Evolutionary conservation across 2,329 filamentous ascomycete species (phyloP).

Genomic region (Xylaria sp.): DNA sequence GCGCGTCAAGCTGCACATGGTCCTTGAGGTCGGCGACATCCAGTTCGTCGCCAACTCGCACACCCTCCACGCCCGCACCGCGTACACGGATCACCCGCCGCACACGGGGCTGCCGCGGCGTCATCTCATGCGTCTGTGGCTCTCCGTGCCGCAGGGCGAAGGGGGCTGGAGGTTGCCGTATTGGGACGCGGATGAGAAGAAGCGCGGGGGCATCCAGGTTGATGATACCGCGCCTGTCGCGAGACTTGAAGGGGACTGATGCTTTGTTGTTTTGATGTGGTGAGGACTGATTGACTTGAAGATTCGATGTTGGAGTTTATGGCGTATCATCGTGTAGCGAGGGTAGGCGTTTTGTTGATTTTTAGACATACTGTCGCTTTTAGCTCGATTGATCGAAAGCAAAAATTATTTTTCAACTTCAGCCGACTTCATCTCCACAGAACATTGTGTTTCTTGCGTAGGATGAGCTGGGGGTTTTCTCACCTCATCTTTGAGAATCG

Average conservation of each 20-base stretch:
- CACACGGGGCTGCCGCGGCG: constrained; percentile 73
- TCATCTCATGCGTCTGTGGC: constrained; percentile 86
- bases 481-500: background rate
- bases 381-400: background rate
- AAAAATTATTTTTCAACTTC: background rate
- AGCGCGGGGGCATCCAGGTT: constrained; percentile 89
- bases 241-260: constrained; percentile 78
- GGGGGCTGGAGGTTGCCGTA: constrained; percentile 89
- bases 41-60: constrained; percentile 87
- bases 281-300: too few species aligned
- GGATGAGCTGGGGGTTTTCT: background rate
- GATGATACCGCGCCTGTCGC: constrained; percentile 80
- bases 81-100: constrained; percentile 74
- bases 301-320: constrained; percentile 15
- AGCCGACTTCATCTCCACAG: background rate
- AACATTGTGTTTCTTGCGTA: background rate
- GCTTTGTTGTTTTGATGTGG: too few species aligned
- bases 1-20: constrained; percentile 81
- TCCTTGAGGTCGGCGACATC: constrained; percentile 87
- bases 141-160: constrained; percentile 82
- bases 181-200: constrained; percentile 83
- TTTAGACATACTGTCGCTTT: constrained; percentile 3
- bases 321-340: constrained; percentile 9
- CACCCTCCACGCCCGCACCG: constrained; percentile 82
- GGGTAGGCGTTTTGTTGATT: constrained; percentile 3